Conservation (phyloP, 2,329 filamentous ascomycete species). For the Alternaria triticina region DNA sequence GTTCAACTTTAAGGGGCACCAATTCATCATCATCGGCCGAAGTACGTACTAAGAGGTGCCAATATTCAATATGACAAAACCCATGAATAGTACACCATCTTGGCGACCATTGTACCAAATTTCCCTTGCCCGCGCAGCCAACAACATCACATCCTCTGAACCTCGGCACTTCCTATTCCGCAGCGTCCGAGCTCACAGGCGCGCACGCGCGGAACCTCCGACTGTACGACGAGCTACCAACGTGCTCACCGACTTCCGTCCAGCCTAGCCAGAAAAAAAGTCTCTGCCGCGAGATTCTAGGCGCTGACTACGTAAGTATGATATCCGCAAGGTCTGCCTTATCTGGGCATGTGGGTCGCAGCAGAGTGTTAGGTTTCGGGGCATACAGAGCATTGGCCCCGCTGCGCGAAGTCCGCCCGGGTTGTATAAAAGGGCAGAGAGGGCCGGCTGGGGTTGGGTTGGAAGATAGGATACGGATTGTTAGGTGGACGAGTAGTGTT, state of each 20-base stretch:
- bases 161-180: slow-evolving; percentile 20
- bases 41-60: neutral
- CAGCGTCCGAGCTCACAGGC: slow-evolving; percentile 17
- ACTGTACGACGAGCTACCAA: neutral
- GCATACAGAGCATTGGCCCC: slow-evolving; percentile 9
- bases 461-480: neutral
- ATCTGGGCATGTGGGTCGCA: slow-evolving; percentile 35
- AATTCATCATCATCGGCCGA: neutral
- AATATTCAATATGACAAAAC: neutral
- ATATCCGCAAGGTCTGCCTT: slow-evolving; percentile 33
- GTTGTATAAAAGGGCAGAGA: slow-evolving; percentile 20
- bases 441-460: slow-evolving; percentile 4
- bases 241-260: slow-evolving; percentile 15
- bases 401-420: slow-evolving; percentile 31
- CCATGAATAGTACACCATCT: neutral
- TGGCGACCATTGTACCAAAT: neutral
- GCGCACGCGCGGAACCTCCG: slow-evolving; percentile 7
- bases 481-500: slow-evolving; percentile 23
- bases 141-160: slow-evolving; percentile 8
- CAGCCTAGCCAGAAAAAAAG: slow-evolving; percentile 8
- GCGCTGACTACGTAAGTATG: slow-evolving; percentile 20
- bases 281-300: slow-evolving; percentile 18
- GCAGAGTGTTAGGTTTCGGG: neutral
- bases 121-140: slow-evolving; percentile 1
- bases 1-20: neutral